Evolutionary conservation across 257 asterid species (phyloP).

Genomic region (Scutellaria baicalensis): DNA sequence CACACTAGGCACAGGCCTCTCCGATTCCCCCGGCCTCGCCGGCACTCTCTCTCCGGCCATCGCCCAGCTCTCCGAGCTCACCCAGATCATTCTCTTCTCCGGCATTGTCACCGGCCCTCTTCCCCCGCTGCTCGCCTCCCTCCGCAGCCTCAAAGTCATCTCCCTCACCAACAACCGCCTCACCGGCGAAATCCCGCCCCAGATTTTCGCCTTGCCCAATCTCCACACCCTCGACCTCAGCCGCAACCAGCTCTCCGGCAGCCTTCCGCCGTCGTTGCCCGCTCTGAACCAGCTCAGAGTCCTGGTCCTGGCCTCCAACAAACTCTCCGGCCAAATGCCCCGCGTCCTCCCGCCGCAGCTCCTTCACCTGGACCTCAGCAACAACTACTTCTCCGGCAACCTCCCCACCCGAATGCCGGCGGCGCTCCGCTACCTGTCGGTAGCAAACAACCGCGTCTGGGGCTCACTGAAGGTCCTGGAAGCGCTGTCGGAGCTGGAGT

Average conservation of each 20-base stretch:
- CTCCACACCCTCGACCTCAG: slow-evolving; percentile 83
- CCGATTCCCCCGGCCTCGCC: slow-evolving; percentile 58
- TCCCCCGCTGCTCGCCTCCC: slow-evolving; percentile 34
- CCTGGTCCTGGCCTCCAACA: slow-evolving; percentile 39
- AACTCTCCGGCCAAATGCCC: slow-evolving; percentile 39
- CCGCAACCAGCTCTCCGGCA: slow-evolving; percentile 49
- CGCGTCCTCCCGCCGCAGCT: slow-evolving; percentile 25
- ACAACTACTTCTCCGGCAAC: slow-evolving; percentile 42
- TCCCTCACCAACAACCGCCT: slow-evolving; percentile 62
- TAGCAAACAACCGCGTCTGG: slow-evolving; percentile 46
- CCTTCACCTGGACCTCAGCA: slow-evolving; percentile 59
- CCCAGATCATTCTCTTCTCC: slow-evolving; percentile 58
- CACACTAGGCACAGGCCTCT: slow-evolving; percentile 61
- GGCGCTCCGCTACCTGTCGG: slow-evolving; percentile 53
- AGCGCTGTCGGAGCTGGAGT: slow-evolving; percentile 35
- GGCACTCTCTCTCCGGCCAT: slow-evolving; percentile 58
- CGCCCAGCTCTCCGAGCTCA: slow-evolving; percentile 34
- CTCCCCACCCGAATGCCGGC: slow-evolving; percentile 42
- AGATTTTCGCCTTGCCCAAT: slow-evolving; percentile 29
- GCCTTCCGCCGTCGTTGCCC: slow-evolving; percentile 24
- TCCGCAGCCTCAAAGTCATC: slow-evolving; percentile 42
- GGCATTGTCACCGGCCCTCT: slow-evolving; percentile 79
- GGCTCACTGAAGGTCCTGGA: slow-evolving; percentile 48
- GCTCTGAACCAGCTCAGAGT: slow-evolving; percentile 25
- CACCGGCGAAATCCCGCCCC: slow-evolving; percentile 42